These are phyloP conservation scores for Acrocalymma vagum DNA, from an alignment of 2,329 filamentous ascomycete genomes.

Conservation along the genomic window DNA sequence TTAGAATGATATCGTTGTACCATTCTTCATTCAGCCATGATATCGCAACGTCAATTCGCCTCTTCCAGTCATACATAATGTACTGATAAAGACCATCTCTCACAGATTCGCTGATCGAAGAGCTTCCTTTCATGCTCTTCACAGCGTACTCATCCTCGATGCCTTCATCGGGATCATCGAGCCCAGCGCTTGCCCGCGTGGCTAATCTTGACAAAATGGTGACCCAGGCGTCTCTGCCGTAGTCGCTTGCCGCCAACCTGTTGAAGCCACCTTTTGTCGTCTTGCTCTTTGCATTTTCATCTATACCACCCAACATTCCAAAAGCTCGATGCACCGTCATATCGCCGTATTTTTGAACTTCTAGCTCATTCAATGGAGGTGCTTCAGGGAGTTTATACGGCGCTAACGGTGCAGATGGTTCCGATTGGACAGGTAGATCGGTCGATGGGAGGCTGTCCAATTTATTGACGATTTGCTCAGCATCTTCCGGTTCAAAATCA, in stretches of 20 bases:
- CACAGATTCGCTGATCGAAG: conserved; percentile 72
- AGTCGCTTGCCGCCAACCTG: conserved; percentile 82
- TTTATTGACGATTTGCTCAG: conserved; percentile 80
- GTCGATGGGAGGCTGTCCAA: conserved; percentile 74
- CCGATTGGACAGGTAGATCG: conserved; percentile 54
- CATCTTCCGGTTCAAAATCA: conserved; percentile 80
- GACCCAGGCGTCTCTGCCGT: conserved; percentile 89
- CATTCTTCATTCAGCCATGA: conserved; percentile 97
- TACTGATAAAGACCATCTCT: conserved; percentile 84
- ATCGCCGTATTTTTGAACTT: conserved; percentile 77
- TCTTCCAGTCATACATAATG: conserved; percentile 90
- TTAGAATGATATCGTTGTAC: conserved; percentile 83
- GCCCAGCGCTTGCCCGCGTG: conserved; percentile 76
- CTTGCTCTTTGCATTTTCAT: conserved; percentile 67
- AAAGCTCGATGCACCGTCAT: conserved; percentile 81
- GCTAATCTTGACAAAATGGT: conserved; percentile 86
- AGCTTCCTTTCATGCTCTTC: conserved; percentile 35
- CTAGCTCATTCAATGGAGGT: conserved; percentile 73
- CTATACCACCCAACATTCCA: conserved; percentile 75
- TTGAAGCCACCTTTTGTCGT: conserved; percentile 73
- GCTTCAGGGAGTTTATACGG: conserved; percentile 83
- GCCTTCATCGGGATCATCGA: conserved; percentile 72
- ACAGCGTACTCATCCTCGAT: conserved; percentile 65
- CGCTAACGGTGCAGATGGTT: conserved; percentile 58
- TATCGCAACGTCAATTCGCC: conserved; percentile 87